Base-by-base conservation (phyloP, 805 yeast species). In the Danielia reshetovae region DNA sequence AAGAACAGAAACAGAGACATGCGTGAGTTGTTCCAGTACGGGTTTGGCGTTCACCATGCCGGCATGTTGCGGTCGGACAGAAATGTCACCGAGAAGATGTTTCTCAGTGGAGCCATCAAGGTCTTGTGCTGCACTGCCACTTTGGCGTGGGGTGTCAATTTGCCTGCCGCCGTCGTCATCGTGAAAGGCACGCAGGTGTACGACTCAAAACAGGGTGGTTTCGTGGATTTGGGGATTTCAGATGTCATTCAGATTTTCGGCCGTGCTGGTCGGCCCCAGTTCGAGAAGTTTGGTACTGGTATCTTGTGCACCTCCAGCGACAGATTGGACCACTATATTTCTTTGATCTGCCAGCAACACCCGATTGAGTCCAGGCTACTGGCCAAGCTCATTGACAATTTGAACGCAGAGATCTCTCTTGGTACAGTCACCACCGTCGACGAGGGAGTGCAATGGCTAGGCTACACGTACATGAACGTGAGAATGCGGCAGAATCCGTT, bases 191-290 rank as follows among this genome's bases (percentile, higher is more conserved):
- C 99, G 0, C 96, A 90, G 53, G 88, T 93, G 0, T 93, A 93
- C 54, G 95, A 93, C 55, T 74, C 97, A 0, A 86, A 89, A 55
- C 83, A 82, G 34, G 98, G 98, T 72, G 98, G 98, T 0, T 86
- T 80, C 52, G 77, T 82, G 2, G 98, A 93, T 54, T 66, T 94
- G 25, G 97, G 97, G 2, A 90, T 93, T 12, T 84, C 96, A 0
- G 99, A 93, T 63, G 96, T 93, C 25, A 84, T 94, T 42, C 99
- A 93, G 66, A 93, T 93, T 46, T 93, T 93, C 64, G 99, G 99
- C 49, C 84, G 99, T 67, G 98, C 98, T 18, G 99, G 99, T 63
- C 79, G 99, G 62, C 99, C 99, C 0, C 98, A 94, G 49, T 93
- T 78, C 59, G 96, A 90, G 48, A 77, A 77, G 37, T 81, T 74